Base-by-base conservation (phyloP, 108 stramenopile genomes). In the Epipyxis sp. region DNA sequence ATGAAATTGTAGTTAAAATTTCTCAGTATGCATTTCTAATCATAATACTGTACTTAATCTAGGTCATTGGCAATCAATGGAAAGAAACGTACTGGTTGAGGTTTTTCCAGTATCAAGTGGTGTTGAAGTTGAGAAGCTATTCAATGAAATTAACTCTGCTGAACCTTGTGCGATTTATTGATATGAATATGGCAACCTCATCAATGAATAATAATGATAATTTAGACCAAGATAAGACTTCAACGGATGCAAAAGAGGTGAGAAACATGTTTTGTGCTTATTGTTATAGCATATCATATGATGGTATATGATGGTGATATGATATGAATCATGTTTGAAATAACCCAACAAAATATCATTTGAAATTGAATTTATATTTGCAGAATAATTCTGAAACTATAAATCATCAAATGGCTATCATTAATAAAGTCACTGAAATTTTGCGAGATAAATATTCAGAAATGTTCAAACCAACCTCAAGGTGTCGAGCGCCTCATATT, bases 141-240 rank as follows among this genome's bases (percentile, higher is more conserved):
- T 94, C 77, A 76, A 87, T 54, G 93, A 92, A 86, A 90, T 94
- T 69, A 94, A 94, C 80, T 90, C 90, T 77, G 90, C 91, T 0
- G 90, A 92, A 84, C 93, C 93, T n/a, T 0, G 87, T 92, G 44
- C 88, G 88, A 45, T 81, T 90, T 40, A 80, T 94, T 2, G 93
- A 94, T 77, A 39, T 92, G 59, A 92, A 92, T 0, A 90, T 88
- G 2, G 87, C 86, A 3, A 20, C 25, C 25, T 25, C 20, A 25
- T 57, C 20, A 57, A 57, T 16, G 25, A 57, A 25, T 20, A 16
- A 25, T 20, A 25, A 25, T 57, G 54, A 25, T 20, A 25, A 57
- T 16, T 57, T 16, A 57, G 20, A 25, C 25, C 25, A 16, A 57
- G 54, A 57, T 20, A 16, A 57, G 20, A 16, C 54, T 25, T 57